Evolutionary conservation across 371 early-diverging fungal genomes (phyloP), one percentile per base, ranked within the genome.

Genomic region (Caulochytrium protostelioides): DNA sequence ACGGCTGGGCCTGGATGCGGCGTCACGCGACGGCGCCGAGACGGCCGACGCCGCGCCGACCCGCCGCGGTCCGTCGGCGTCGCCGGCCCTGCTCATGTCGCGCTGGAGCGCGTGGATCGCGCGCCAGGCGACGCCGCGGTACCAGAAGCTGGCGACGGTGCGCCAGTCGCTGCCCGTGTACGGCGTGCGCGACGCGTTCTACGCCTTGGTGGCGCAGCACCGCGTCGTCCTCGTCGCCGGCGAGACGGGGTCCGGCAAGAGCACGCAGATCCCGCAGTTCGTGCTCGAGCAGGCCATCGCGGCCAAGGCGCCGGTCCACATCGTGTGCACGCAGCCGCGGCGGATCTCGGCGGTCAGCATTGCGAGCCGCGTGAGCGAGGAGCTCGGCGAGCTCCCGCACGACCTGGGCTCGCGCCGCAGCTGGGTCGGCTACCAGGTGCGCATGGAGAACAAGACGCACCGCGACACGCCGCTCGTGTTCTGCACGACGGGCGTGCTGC

Each of bases 221-320:
- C 40, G 40, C 22, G 52, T 62, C 14, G 42, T 56, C 1, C 38
- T 66, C 29, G 39, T 66, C 22, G 53, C 47, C 30, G 66, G 63
- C 15, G 66, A 62, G 29, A 73, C 74, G 9, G 74, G 73, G 18
- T 53, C 66, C 43, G 66, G 71, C 7, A 52, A 68, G 29, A 46
- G 46, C 25, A 51, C 54, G 13, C 50, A 57, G 32, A 46, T 54
- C 19, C 63, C 61, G 19, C 49, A 73, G 56, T 68, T 64, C 31
- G 16, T 52, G 6, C 38, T 62, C 39, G 71, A 54, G 45, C 49
- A 39, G 6, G 34, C 39, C 6, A 28, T 63, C 22, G 32, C n/a
- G 19, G n/a, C 21, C 1, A 14, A 22, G 6, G 23, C 15, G 17
- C n/a, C 7, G 2, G 23, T 16, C 2, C 24, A 28, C 4, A 42